phyloP scores from a whole-genome alignment of 495 filamentous ascomycete species.

The Parmelia sp. region DNA sequence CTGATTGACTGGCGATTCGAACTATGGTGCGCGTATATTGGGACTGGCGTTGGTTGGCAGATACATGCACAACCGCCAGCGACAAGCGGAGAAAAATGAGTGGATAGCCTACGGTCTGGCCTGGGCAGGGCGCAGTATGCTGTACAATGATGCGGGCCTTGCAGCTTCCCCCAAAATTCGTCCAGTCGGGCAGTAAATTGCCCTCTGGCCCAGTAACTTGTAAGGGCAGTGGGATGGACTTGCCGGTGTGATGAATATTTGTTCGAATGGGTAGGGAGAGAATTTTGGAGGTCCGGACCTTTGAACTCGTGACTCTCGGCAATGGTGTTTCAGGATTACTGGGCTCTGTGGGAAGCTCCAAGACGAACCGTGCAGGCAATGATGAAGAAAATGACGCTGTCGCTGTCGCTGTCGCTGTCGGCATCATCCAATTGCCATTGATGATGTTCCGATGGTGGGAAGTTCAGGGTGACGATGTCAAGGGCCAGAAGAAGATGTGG shows the following conservation, averaged over 20 bases:
- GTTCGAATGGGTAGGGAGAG: neutral
- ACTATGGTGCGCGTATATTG: conserved; percentile 16
- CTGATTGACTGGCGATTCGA: conserved; percentile 19
- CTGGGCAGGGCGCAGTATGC: conserved; percentile 11
- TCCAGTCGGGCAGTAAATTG: conserved; percentile 5
- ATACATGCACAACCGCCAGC: conserved; percentile 25
- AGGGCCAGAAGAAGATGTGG: neutral
- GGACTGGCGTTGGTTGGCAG: conserved; percentile 18
- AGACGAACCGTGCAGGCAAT: neutral
- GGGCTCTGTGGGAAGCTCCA: neutral
- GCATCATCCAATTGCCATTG: neutral
- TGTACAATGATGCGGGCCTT: conserved; percentile 4
- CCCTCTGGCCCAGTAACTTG: neutral
- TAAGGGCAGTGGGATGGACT: neutral
- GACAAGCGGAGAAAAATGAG: conserved; percentile 27
- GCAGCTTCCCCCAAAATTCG: conserved; percentile 9
- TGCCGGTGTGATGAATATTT: neutral
- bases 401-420: neutral
- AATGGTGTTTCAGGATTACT: conserved; percentile 6
- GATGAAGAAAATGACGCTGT: neutral
- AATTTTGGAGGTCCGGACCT: neutral
- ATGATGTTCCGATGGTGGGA: neutral
- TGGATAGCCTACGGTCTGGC: conserved; percentile 26
- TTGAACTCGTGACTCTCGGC: neutral
- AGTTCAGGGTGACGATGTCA: neutral